Evolutionary conservation across 495 filamentous ascomycete species (phyloP), one percentile per base, ranked within the genome.

Genomic region (Filosporella fistucella): DNA sequence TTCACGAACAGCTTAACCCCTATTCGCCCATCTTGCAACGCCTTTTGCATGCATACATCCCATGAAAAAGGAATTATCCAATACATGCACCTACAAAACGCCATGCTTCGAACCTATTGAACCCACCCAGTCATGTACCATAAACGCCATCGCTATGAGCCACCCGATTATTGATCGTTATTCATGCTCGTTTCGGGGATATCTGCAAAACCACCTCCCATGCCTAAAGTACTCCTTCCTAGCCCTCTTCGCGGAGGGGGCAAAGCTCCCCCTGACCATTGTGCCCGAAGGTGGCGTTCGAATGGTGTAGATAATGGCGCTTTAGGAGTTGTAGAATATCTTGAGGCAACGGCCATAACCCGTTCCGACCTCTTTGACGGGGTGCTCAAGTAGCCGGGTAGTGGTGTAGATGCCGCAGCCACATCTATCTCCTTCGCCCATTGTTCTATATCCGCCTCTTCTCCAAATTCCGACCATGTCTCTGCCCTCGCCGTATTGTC

Each of bases 341-440:
- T 49, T 23, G 47, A 68, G 11, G 71, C 71, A 30, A 80, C 55
- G 16, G 68, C 68, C 54, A 66, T 74, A 11, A 74, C 74, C 23
- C 75, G 63, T 25, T 76, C 73, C 22, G 72, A 70, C 56, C 75
- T 65, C 58, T 74, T 81, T 4, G 78, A 80, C 24, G 79, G 79
- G 6, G 79, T 82, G 33, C 62, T 71, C 42, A 80, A 51, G 56
- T 74, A 77, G 35, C 63, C 79, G 14, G 78, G 77, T 12, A 80
- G 45, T 4, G 76, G 62, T 8, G 62, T 63, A 18, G 58, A 72
- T 12, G 58, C 69, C n/a, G 65, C 41, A 29, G 39, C 37, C 14
- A 48, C 47, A 12, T 57, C 54, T 12, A 49, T 23, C 37, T 46
- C 56, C 36, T 35, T 52, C 1, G 39, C 41, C 48, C 45, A 56